Conservation (phyloP, 345 rosid species). For the Isatis tinctoria region DNA sequence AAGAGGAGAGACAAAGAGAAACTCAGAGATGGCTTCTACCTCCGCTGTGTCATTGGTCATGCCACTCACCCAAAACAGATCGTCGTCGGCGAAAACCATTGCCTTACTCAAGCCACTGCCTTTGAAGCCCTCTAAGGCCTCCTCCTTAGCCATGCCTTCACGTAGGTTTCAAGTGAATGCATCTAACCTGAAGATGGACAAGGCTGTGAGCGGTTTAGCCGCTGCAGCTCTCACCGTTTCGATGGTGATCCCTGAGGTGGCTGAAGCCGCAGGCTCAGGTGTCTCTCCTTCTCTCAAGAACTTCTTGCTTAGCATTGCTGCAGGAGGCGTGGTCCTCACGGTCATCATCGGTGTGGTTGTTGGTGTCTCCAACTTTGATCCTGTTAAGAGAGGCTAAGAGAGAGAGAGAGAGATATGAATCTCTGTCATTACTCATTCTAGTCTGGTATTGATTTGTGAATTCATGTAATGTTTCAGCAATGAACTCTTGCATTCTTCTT, state of each 20-base stretch:
- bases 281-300: constrained; percentile 82
- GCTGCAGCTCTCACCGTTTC: constrained; percentile 75
- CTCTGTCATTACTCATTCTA: not conserved
- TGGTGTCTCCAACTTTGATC: constrained; percentile 70
- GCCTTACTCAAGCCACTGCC: constrained; percentile 59
- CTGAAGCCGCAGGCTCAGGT: constrained; percentile 61
- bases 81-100: constrained; percentile 22
- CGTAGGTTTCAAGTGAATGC: constrained; percentile 44
- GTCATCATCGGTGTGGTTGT: constrained; percentile 64
- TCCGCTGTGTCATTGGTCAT: constrained; percentile 56
- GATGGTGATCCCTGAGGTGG: constrained; percentile 71
- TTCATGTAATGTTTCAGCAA: not conserved
- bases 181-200: constrained; percentile 54
- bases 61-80: constrained; percentile 40
- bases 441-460: not conserved
- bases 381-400: constrained; percentile 54
- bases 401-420: not conserved
- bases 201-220: constrained; percentile 58
- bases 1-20: not conserved
- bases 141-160: constrained; percentile 4
- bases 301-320: constrained; percentile 83
- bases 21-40: constrained; percentile 33
- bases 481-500: not conserved
- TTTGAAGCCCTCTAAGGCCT: constrained; percentile 37
- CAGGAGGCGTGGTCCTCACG: constrained; percentile 60